A percentile compares a stretch with the other conserved stretches of the same genome.
Evolutionary conservation across 2,329 filamentous ascomycete species (phyloP).

Genomic region (Aspergillus niger): DNA sequence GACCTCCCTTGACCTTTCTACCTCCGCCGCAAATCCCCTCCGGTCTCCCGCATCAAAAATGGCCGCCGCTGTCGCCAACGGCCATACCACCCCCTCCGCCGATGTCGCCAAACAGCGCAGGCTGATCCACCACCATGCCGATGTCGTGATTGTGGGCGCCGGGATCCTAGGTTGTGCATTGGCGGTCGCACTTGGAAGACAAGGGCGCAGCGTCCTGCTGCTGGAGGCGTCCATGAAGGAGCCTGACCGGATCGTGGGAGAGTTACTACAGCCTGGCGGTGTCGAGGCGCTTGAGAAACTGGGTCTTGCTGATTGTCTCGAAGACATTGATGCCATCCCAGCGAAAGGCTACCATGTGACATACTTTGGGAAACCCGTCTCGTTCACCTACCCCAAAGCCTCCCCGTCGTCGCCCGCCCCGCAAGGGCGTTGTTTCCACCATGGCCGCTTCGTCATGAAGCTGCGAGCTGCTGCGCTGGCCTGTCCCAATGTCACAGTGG

Average conservation of each 20-base stretch:
- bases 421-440: conserved; percentile 83
- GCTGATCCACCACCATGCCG: conserved; percentile 62
- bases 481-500: conserved; percentile 81
- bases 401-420: conserved; percentile 53
- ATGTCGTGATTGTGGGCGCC: conserved; percentile 89
- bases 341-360: conserved; percentile 86
- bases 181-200: conserved; percentile 79
- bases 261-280: conserved; percentile 90
- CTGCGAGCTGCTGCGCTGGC: conserved; percentile 72
- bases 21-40: no score
- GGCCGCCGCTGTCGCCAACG: conserved; percentile 27
- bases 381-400: conserved; percentile 77
- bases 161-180: conserved; percentile 87
- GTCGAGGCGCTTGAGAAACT: conserved; percentile 77
- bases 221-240: conserved; percentile 88
- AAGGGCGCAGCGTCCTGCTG: conserved; percentile 86
- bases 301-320: conserved; percentile 78
- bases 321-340: conserved; percentile 81
- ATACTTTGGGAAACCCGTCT: conserved; percentile 72
- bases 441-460: conserved; percentile 86
- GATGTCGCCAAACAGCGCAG: conserved; percentile 49
- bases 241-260: conserved; percentile 93
- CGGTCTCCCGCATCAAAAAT: conserved; percentile 23
- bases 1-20: conserved; percentile 14
- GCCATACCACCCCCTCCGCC: conserved; percentile 25